Evolutionary conservation across 306 rosid species (phyloP).

Genomic region (Cucurbita maxima): DNA sequence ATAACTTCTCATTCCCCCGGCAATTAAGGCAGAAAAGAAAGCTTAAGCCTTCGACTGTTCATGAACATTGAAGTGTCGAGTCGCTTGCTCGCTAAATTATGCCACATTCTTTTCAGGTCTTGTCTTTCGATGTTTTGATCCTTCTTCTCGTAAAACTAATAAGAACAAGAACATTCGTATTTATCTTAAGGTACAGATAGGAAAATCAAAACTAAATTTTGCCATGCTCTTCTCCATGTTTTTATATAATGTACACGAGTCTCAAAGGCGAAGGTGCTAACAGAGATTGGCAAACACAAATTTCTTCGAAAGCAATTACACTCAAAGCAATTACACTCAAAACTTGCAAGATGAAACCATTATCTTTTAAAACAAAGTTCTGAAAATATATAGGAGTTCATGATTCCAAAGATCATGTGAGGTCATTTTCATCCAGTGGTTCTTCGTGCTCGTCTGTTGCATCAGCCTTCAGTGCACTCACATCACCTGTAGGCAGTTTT

Average conservation of each 20-base stretch:
- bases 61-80: neutral
- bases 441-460: slow-evolving; percentile 33
- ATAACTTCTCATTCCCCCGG: neutral
- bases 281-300: neutral
- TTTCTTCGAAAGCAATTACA: neutral
- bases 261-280: neutral
- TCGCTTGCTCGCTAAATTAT: neutral
- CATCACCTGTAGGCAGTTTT: slow-evolving; percentile 86
- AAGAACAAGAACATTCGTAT: neutral
- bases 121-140: neutral
- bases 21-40: neutral
- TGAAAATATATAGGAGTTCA: neutral
- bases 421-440: slow-evolving; percentile 74
- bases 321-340: neutral
- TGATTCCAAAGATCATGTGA: slow-evolving; percentile 29
- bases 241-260: neutral
- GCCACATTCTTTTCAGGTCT: neutral
- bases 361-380: neutral
- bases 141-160: neutral
- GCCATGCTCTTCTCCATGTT: neutral
- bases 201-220: neutral
- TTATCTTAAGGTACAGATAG: neutral
- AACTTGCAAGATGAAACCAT: neutral
- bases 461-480: slow-evolving; percentile 33
- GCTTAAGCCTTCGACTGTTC: neutral